These are phyloP conservation scores for Caloboletus firmus DNA, from an alignment of 1,284 basidiomycete species.

Conservation along the genomic window DNA sequence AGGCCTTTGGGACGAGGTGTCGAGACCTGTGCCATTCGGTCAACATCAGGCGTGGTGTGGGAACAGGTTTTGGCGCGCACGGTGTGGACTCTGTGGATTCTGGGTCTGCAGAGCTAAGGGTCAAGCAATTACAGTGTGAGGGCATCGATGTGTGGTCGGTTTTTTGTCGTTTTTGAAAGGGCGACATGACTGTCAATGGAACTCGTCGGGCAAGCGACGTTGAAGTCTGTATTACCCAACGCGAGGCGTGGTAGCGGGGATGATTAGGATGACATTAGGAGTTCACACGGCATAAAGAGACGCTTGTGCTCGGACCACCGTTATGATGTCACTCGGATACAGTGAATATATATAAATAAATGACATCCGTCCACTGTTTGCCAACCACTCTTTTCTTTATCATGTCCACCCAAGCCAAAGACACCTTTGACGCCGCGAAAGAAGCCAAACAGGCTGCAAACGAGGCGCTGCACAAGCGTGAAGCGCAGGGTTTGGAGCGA, in stretches of 20 bases:
- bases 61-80: conserved; percentile 5
- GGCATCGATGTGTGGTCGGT: background rate
- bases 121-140: background rate
- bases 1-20: background rate
- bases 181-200: conserved; percentile 2
- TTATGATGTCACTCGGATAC: background rate
- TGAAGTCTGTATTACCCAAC: background rate
- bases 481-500: background rate
- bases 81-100: background rate
- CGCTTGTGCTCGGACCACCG: conserved; percentile 1
- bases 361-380: background rate
- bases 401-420: conserved; percentile 1
- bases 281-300: background rate
- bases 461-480: background rate
- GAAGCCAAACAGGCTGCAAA: background rate
- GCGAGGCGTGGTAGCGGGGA: background rate
- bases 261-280: too few relatives aligned
- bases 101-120: background rate
- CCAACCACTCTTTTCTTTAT: background rate
- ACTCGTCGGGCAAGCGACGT: background rate
- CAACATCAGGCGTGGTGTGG: background rate
- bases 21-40: conserved; percentile 1
- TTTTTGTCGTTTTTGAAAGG: background rate
- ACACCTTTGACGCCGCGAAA: background rate
- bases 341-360: too few relatives aligned